These are phyloP conservation scores for Hortiboletus flavorubellus DNA, from an alignment of 768 basidiomycete species.

Conservation along the genomic window DNA sequence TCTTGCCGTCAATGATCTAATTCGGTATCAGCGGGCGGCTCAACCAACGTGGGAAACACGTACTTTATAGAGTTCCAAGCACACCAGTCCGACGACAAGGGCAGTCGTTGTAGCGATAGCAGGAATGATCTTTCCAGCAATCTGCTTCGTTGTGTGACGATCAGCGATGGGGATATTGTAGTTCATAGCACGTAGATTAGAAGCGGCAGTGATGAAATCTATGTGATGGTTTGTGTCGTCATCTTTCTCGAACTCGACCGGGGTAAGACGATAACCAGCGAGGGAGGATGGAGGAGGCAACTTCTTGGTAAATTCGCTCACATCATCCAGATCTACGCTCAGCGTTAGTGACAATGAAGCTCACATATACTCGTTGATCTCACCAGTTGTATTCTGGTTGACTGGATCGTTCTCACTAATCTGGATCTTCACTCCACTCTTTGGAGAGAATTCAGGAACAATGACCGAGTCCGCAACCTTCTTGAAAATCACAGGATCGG, in stretches of 20 bases:
- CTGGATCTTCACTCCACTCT: conserved; percentile 88
- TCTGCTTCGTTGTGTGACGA: conserved; percentile 92
- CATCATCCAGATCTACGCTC: conserved; percentile 45
- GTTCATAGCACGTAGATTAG: conserved; percentile 93
- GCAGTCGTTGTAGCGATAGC: conserved; percentile 99
- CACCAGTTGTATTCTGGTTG: conserved; percentile 43
- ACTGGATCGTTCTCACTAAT: conserved; percentile 90
- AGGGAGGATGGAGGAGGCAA: conserved; percentile 88
- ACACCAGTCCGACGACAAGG: conserved; percentile 92
- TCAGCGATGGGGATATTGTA: conserved; percentile 87
- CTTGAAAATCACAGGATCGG: conserved; percentile 73
- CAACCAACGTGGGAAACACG: background rate
- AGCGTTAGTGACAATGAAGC: conserved; percentile 3
- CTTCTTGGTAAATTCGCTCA: conserved; percentile 55
- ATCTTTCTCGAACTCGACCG: conserved; percentile 99
- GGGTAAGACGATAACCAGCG: conserved; percentile 92
- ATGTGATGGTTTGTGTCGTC: conserved; percentile 98
- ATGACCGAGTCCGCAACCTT: conserved; percentile 79
- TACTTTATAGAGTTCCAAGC: conserved; percentile 96
- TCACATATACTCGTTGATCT: conserved; percentile 1
- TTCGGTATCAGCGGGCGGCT: background rate
- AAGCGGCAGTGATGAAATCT: conserved; percentile 97
- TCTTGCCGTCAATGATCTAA: conserved; percentile 94
- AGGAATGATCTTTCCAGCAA: conserved; percentile 98
- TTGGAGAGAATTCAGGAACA: conserved; percentile 92